A percentile compares a stretch with the other conserved stretches of the same genome.
Evolutionary conservation across 2,329 filamentous ascomycete species (phyloP).

Genomic region (Nothophoma quercina): DNA sequence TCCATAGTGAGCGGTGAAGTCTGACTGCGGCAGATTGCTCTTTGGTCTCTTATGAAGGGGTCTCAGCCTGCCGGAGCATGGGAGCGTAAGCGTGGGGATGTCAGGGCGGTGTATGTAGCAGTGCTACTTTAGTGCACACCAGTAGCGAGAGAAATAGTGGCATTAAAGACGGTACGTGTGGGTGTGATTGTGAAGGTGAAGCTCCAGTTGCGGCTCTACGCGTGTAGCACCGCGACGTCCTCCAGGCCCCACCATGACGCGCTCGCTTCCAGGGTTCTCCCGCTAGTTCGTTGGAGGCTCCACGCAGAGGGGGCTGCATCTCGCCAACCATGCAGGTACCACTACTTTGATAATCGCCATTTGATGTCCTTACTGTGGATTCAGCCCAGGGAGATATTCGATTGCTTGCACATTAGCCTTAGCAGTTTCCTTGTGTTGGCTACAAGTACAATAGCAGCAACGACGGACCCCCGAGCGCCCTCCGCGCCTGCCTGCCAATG

Average conservation of each 20-base stretch:
- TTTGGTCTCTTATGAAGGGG: neutral
- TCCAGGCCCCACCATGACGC: conserved; percentile 9
- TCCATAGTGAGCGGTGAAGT: neutral
- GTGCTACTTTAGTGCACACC: neutral
- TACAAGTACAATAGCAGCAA: neutral
- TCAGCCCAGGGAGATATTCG: too few species aligned
- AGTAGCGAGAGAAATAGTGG: neutral
- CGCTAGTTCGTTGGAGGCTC: conserved; percentile 1
- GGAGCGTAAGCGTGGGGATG: neutral
- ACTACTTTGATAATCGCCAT: too few species aligned
- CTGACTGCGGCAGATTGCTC: neutral
- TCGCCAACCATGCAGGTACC: neutral
- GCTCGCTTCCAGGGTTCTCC: conserved; percentile 8
- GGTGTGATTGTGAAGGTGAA: neutral
- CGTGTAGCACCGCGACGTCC: conserved; percentile 4
- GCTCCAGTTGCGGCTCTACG: conserved; percentile 5
- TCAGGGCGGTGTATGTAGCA: neutral
- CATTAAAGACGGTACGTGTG: neutral
- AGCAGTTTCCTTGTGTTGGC: neutral
- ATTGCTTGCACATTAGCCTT: too few species aligned
- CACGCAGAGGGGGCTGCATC: neutral
- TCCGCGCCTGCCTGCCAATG: neutral
- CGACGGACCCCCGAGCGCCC: too few species aligned
- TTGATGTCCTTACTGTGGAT: too few species aligned
- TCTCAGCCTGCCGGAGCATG: neutral